Percentiles rank a stretch among this genome's conserved stretches.
Conservation (phyloP, 345 rosid genomes). For the Salix suchowensis region DNA sequence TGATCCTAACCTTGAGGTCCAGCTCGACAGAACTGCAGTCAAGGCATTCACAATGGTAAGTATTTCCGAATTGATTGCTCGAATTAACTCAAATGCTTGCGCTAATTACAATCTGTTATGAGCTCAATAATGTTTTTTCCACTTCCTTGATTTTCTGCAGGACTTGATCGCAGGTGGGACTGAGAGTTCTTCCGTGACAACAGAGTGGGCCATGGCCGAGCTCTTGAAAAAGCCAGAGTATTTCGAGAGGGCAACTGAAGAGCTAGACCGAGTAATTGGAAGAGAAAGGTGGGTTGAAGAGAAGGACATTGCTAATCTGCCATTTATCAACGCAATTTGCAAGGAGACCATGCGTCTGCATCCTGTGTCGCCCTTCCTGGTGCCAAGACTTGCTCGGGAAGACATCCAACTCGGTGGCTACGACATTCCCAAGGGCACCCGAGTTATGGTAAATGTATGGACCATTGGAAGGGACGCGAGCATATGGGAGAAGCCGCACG, state of each 20-base stretch:
- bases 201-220: constrained; percentile 62
- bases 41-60: constrained; percentile 55
- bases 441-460: constrained; percentile 46
- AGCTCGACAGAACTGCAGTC: constrained; percentile 54
- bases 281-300: constrained; percentile 50
- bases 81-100: background rate
- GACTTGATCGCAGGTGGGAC: constrained; percentile 64
- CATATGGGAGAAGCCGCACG: constrained; percentile 48
- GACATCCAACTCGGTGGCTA: constrained; percentile 38
- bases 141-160: constrained; percentile 14
- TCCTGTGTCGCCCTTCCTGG: constrained; percentile 54
- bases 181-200: constrained; percentile 52
- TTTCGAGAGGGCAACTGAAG: constrained; percentile 48
- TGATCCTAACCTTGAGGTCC: constrained; percentile 53
- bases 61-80: background rate
- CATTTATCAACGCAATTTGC: constrained; percentile 39
- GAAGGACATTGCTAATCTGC: constrained; percentile 42
- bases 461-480: constrained; percentile 49
- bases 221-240: constrained; percentile 41
- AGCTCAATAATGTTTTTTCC: background rate
- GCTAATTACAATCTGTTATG: too few species aligned
- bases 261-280: constrained; percentile 52
- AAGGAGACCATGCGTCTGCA: constrained; percentile 65
- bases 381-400: constrained; percentile 38
- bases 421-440: constrained; percentile 47